Evolutionary conservation across 2,329 filamentous ascomycete species (phyloP), one percentile per base, ranked within the genome.

Genomic region (Colletotrichum sp.): DNA sequence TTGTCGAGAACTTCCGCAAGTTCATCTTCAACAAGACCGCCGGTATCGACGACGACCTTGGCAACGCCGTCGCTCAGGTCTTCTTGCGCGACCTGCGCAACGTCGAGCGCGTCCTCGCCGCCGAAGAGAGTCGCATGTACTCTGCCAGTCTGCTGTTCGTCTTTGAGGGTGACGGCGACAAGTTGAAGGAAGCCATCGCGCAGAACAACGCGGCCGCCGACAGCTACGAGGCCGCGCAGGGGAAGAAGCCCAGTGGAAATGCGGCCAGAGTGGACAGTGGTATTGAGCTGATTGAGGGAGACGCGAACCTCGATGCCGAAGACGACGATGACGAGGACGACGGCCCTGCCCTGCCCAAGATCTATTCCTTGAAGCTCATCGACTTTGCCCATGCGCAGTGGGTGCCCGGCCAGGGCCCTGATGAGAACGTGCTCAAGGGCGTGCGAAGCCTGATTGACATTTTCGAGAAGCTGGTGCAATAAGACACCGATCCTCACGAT

Each of bases 311-410:
- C 26, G 63, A 39, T 18, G 63, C 36, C 12, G 73, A 60, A 52
- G 55, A 52, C 44, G 44, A 52, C 12, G 44, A 69, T 28, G 59
- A 86, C 0, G 82, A 84, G 2, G 84, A 87, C 1, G 87, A 88
- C 3, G 88, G 62, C 88, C 90, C 68, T 32, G 77, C 79, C 18
- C 76, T 87, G 13, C 94, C 94, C 0, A 93, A 93, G 80, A 91
- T 98, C 59, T 95, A 94, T 81, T 90, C 92, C 15, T 89, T 98
- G 66, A 97, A 96, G 82, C 89, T 99, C 78, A 99, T 99, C 80
- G 97, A 99, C 84, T 99, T 99, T 89, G 97, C 97, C 2, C 97
- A 99, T 85, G 97, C 97, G 13, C 87, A 89, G 66, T 99, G 94
- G 93, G 94, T 92, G 2, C 94, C 95, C 0, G 95, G 95, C 2